Base-by-base conservation (phyloP, 805 yeast species). In the Candida glaebosa region DNA sequence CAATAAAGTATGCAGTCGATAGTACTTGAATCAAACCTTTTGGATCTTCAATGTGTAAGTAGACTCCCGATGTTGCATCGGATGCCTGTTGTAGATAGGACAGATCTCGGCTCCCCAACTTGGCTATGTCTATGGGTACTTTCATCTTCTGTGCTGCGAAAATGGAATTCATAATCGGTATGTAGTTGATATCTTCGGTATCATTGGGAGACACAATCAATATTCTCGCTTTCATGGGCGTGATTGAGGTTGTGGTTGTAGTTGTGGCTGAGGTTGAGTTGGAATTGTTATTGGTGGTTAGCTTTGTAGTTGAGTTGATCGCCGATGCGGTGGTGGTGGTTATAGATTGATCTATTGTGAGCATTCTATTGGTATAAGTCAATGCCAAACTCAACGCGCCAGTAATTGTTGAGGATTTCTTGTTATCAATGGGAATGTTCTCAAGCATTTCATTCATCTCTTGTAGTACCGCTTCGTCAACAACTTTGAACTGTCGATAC, bases 71-170 rank as follows among this genome's bases (percentile, higher is more conserved):
- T 0, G 99, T 91, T 6, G 96, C 88, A 64, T 93, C 99, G 0
- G 95, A 78, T 0, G 98, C 96, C 58, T 93, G 99, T 58, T 93
- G 98, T 45, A 93, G 66, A 57, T 89, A 91, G 2, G 95, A 85
- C 1, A 95, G 81, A 47, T 79, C 79, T 20, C 47, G 45, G 6
- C 55, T 50, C 1, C 84, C 84, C 20, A 93, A 67, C 54, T 90
- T 89, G 45, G 95, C 91, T 9, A 90, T 90, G 60, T 93, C 98
- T 17, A 93, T 81, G 2, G 96, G 85, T 14, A 90, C 79, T 52
- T 81, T 83, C 84, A 85, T 77, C 61, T 90, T 91, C 51, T 93
- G 96, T 0, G 98, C 96, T 0, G 97, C 91, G 65, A 93, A 93
- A 22, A 93, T 91, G 45, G 93, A 76, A 61, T 93, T 93, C 98